Percentiles rank a stretch among this genome's conserved stretches.
These are phyloP conservation scores for Naegleria lovaniensis DNA, from an alignment of 208 protist genomes.

Conservation along the genomic window DNA sequence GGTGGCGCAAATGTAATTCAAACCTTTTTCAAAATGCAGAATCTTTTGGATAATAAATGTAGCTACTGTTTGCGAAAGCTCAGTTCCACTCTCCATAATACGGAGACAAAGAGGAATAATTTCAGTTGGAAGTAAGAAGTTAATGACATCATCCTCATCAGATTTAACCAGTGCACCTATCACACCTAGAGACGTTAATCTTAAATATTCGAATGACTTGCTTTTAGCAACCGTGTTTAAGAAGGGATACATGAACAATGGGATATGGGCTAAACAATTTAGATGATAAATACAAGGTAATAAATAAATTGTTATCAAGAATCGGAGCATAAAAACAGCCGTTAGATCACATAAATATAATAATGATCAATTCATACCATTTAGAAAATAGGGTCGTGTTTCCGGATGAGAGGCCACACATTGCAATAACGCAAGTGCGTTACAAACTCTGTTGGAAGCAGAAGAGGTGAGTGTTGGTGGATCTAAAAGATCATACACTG, in stretches of 20 bases:
- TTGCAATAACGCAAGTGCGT: slow-evolving; percentile 96
- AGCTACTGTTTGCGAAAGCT: slow-evolving; percentile 94
- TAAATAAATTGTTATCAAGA: slow-evolving; percentile 22
- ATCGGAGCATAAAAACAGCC: neutral
- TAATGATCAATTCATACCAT: slow-evolving; percentile 49
- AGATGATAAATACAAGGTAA: neutral
- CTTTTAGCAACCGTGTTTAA: slow-evolving; percentile 85
- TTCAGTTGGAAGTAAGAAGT: slow-evolving; percentile 66
- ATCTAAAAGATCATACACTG: neutral
- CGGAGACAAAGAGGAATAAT: slow-evolving; percentile 98
- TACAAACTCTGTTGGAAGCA: slow-evolving; percentile 86
- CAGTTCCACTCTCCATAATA: slow-evolving; percentile 95
- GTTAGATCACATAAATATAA: slow-evolving; percentile 14
- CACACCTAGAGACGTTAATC: slow-evolving; percentile 94
- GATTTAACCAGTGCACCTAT: slow-evolving; percentile 95
- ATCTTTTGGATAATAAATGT: slow-evolving; percentile 99
- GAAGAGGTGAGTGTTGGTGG: slow-evolving; percentile 52
- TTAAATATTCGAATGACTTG: slow-evolving; percentile 90
- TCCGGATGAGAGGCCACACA: slow-evolving; percentile 92
- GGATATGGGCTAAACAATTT: slow-evolving; percentile 81
- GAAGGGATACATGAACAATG: slow-evolving; percentile 98
- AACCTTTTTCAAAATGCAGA: slow-evolving; percentile 88
- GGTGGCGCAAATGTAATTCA: slow-evolving; percentile 92
- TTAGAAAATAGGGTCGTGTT: slow-evolving; percentile 92
- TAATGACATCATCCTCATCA: slow-evolving; percentile 23